Conservation (phyloP, 2,329 filamentous ascomycete species). For the Paracoccidioides lutzii region DNA sequence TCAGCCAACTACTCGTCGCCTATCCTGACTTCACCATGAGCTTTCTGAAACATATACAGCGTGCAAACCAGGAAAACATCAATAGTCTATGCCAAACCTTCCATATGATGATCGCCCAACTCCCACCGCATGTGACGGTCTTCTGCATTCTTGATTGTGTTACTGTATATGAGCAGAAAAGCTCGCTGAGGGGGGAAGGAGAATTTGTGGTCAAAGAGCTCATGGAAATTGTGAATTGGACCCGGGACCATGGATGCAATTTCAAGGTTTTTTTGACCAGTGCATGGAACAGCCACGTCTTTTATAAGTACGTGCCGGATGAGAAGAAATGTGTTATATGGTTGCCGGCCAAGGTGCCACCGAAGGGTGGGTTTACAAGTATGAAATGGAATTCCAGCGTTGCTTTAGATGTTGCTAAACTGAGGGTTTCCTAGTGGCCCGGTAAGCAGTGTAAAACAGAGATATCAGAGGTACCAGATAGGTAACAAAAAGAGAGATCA, state of each 20-base stretch:
- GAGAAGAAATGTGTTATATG: not conserved
- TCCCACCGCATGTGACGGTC: not conserved
- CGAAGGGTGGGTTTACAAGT: not conserved
- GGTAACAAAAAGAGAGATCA: not conserved
- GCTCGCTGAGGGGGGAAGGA: not conserved
- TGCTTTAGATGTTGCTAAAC: not conserved
- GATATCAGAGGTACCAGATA: not conserved
- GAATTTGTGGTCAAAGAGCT: not conserved
- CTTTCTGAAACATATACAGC: slow-evolving; percentile 1
- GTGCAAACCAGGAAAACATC: not conserved
- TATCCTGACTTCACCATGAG: not conserved
- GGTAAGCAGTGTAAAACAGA: not conserved
- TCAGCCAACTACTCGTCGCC: not conserved
- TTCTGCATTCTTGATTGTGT: slow-evolving; percentile 1
- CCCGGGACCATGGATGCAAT: not conserved
- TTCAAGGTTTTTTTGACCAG: slow-evolving; percentile 2
- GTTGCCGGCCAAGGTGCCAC: not conserved
- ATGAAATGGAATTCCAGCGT: slow-evolving; percentile 2
- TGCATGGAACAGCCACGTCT: slow-evolving; percentile 1
- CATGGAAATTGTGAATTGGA: slow-evolving; percentile 1
- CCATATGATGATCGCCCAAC: slow-evolving; percentile 3
- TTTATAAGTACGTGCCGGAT: not conserved
- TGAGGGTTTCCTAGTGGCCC: not conserved
- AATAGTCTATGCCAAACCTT: not conserved
- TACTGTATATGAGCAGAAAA: slow-evolving; percentile 1